Conservation (phyloP, 345 rosid species). For the Rhizophora mangle region DNA sequence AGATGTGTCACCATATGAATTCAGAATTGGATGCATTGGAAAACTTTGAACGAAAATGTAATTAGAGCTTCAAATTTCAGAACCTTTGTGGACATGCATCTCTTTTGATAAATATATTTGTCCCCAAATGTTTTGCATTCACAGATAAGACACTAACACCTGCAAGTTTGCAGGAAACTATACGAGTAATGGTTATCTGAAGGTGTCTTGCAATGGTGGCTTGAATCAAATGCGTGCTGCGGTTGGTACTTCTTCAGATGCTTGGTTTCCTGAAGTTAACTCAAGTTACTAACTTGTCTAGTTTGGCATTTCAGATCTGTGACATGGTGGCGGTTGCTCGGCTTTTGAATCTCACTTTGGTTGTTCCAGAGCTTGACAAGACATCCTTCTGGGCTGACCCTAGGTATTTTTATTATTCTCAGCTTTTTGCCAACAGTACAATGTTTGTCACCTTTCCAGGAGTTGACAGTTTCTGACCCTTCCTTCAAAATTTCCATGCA, state of each 20-base stretch:
- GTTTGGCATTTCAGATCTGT: conserved; percentile 60
- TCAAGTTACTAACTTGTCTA: conserved; percentile 15
- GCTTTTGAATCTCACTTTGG: conserved; percentile 86
- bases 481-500: conserved; percentile 36
- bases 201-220: conserved; percentile 89
- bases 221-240: conserved; percentile 98
- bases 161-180: conserved; percentile 57
- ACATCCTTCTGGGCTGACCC: conserved; percentile 98
- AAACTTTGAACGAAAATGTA: too few relatives aligned
- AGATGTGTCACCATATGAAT: neutral
- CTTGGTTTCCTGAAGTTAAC: conserved; percentile 17
- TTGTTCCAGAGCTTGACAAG: conserved; percentile 96
- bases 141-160: conserved; percentile 4
- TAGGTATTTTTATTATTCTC: conserved; percentile 46
- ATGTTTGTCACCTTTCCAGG: neutral
- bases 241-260: conserved; percentile 46
- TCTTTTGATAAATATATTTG: neutral
- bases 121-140: neutral
- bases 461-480: conserved; percentile 11
- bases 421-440: neutral
- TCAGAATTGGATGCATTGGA: neutral
- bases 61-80: neutral
- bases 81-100: neutral
- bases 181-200: conserved; percentile 74
- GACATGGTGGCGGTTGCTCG: conserved; percentile 89